These are phyloP conservation scores for Metroxylon sagu DNA, from an alignment of 176 grass and related monocot genomes.

Conservation along the genomic window DNA sequence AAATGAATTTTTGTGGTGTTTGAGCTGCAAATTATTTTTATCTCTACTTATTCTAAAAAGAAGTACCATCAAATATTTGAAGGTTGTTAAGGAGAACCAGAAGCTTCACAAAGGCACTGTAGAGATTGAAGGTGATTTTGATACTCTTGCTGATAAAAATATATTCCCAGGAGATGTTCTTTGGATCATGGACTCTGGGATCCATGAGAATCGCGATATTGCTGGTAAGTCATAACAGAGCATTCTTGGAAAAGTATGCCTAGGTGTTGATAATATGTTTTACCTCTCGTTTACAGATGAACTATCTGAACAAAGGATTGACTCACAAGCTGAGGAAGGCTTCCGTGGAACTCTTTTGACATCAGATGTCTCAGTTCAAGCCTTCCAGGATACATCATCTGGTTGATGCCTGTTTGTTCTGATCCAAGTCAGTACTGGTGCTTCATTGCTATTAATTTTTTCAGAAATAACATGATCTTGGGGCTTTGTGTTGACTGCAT, in stretches of 20 bases:
- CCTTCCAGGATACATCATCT: conserved; percentile 3
- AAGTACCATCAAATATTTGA: conserved; percentile 3
- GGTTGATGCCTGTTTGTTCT: no score
- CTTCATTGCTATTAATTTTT: no score
- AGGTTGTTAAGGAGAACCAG: conserved; percentile 99
- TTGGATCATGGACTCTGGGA: conserved; percentile 81
- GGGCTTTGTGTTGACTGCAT: no score
- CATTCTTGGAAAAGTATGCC: no score
- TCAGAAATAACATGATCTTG: no score
- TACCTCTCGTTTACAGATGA: conserved; percentile 51
- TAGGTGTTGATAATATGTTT: no score
- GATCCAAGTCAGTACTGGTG: no score
- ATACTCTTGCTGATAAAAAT: conserved; percentile 80
- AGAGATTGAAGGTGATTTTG: conserved; percentile 82
- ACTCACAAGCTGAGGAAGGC: conserved; percentile 61
- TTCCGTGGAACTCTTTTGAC: conserved; percentile 93
- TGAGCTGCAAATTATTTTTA: no score
- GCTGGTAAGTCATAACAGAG: conserved; percentile 34
- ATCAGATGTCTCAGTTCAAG: conserved; percentile 33
- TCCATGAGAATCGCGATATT: conserved; percentile 93
- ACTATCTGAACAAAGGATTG: conserved; percentile 55
- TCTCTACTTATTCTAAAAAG: no score
- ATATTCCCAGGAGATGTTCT: conserved; percentile 94
- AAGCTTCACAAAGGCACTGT: conserved; percentile 82
- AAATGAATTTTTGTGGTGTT: no score